Base-by-base conservation (phyloP, 345 rosid species). In the Eucalyptus viminalis region DNA sequence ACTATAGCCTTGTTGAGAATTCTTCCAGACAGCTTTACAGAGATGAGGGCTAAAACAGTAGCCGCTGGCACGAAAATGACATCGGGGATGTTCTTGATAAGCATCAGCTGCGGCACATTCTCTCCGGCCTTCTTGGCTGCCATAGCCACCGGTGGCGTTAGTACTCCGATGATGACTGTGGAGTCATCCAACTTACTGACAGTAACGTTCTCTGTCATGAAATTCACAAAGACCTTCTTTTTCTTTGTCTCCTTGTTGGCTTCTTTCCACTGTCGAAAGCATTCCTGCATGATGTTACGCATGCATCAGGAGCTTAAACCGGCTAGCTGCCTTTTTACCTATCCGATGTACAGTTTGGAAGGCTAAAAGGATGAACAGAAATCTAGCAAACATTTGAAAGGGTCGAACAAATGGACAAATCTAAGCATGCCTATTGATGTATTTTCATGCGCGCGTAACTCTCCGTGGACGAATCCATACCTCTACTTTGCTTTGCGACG, bases 101-200 rank as follows among this genome's bases (percentile, higher is more conserved):
- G 3, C 87, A 87, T 93, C 49, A 96, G 86, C 88, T 97, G 99
- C 2, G 99, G 97, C 86, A 97, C 87, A 86, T 95, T 95, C 93
- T 96, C 97, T 81, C 95, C 99, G 0, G 98, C 96, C 92, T 91
- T 97, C 91, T 98, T 98, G 2, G 97, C 96, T 2, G 95, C 99
- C 98, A 97, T 96, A 56, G 97, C 98, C 9, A 98, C 98, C 1
- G 98, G 98, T 1, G 99, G 98, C 5, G 95, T 95, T 10, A 91
- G 88, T 43, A 97, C 67, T 49, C 99, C 98, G 7, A 94, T 91
- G 21, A 95, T 65, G 92, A 97, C 49, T 14, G 97, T 94, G 12
- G 80, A 90, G 86, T 94, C 92, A 80, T 97, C 99, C 15, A 95
- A 88, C 91, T 90, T 93, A 92, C 94, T 95, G 19, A 95, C 92